phyloP scores from a whole-genome alignment of 139 green algal genomes.

The Coccomyxa sp. region DNA sequence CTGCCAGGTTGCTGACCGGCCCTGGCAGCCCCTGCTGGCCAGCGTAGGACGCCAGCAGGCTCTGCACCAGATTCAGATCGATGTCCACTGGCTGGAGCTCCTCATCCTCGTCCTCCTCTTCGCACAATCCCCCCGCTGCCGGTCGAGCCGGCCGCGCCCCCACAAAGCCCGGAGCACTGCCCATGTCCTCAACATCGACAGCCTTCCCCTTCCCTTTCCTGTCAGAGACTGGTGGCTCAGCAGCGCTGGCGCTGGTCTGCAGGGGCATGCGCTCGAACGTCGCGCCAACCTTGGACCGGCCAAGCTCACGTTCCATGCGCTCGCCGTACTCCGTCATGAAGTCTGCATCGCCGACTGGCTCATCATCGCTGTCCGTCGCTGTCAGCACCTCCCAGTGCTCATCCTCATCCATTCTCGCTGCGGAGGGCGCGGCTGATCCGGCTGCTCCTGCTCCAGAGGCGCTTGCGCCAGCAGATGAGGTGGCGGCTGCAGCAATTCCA shows the following conservation, averaged over 20 bases:
- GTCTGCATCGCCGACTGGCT: not conserved
- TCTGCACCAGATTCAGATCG: slow-evolving; percentile 73
- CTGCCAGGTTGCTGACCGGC: slow-evolving; percentile 68
- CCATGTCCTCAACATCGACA: slow-evolving; percentile 2
- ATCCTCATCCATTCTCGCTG: not conserved
- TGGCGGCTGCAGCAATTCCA: not conserved
- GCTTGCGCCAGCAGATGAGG: not conserved
- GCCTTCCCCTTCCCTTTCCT: not conserved
- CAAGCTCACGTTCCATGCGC: slow-evolving; percentile 48
- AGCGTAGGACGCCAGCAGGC: slow-evolving; percentile 63
- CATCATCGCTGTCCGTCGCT: slow-evolving; percentile 49
- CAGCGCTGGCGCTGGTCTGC: not conserved
- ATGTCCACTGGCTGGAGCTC: slow-evolving; percentile 53
- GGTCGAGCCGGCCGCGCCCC: not conserved
- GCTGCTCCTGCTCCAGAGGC: not conserved
- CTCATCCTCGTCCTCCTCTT: not conserved
- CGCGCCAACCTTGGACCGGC: slow-evolving; percentile 11
- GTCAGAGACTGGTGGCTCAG: too few species aligned
- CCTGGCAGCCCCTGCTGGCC: slow-evolving; percentile 67
- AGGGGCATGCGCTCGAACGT: not conserved
- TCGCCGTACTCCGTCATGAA: slow-evolving; percentile 55
- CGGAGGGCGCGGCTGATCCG: not conserved
- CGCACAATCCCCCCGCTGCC: not conserved
- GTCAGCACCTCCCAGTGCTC: slow-evolving; percentile 27
- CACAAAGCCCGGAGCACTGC: too few species aligned